phyloP scores from a whole-genome alignment of 75 land plant genomes.

The Pseudotsuga menziesii region DNA sequence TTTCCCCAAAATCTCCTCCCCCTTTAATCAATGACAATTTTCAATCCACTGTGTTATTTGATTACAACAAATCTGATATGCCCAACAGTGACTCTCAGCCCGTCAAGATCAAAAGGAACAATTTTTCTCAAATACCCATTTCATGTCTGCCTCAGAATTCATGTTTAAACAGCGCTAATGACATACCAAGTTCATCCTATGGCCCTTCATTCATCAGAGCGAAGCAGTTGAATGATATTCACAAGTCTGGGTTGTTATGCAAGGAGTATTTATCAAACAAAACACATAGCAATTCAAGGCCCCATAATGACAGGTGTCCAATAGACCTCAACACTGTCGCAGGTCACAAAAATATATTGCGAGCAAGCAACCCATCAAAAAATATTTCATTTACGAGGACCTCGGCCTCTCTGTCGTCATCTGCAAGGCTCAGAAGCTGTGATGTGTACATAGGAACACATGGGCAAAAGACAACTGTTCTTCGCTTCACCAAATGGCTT shows the following conservation, averaged over 20 bases:
- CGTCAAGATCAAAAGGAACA: neutral
- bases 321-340: neutral
- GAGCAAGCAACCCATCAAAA: neutral
- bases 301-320: neutral
- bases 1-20: slow-evolving; percentile 55
- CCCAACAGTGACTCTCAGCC: neutral
- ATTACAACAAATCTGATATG: slow-evolving; percentile 18
- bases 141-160: slow-evolving; percentile 6
- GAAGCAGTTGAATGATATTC: neutral
- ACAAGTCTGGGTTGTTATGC: neutral
- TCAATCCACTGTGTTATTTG: slow-evolving; percentile 14
- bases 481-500: slow-evolving; percentile 81
- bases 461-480: slow-evolving; percentile 57
- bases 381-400: slow-evolving; percentile 12
- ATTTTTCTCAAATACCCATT: neutral
- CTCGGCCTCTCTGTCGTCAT: slow-evolving; percentile 31
- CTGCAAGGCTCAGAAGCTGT: slow-evolving; percentile 40
- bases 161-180: slow-evolving; percentile 6
- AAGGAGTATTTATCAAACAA: neutral
- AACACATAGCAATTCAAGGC: neutral
- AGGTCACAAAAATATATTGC: neutral
- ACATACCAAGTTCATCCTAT: slow-evolving; percentile 6
- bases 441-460: slow-evolving; percentile 84
- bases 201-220: slow-evolving; percentile 11
- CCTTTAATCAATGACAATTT: neutral